A percentile compares a stretch with the other conserved stretches of the same genome.
Evolutionary conservation across 768 basidiomycete genomes (phyloP).

Genomic region (Chalciporus pseudorubinellus): DNA sequence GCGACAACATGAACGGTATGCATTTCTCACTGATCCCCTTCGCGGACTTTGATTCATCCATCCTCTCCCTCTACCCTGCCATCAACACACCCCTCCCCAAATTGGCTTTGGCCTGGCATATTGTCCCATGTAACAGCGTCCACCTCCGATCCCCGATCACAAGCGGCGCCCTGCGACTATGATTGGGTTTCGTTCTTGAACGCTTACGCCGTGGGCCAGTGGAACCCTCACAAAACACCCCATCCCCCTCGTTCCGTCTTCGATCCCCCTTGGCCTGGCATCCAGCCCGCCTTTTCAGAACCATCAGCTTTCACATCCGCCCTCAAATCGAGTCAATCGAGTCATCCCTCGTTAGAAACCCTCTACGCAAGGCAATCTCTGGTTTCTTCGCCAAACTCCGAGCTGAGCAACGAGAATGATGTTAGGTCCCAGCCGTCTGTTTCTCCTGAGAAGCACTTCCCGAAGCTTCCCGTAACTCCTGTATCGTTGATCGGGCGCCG

Average conservation of each 20-base stretch:
- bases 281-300: constrained; percentile 11
- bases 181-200: constrained; percentile 78
- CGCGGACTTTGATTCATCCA: constrained; percentile 3
- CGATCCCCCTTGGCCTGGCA: constrained; percentile 17
- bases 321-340: constrained; percentile 9
- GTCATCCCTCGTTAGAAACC: constrained; percentile 10
- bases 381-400: constrained; percentile 9
- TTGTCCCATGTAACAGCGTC: background rate
- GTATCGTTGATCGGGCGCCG: constrained; percentile 36
- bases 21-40: background rate
- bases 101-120: constrained; percentile 13
- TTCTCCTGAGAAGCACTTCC: constrained; percentile 26
- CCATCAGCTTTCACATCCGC: background rate
- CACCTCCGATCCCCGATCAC: constrained; percentile 17
- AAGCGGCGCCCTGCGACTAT: constrained; percentile 31
- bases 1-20: constrained; percentile 24
- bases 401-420: constrained; percentile 19
- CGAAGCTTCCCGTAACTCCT: constrained; percentile 25
- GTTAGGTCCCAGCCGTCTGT: constrained; percentile 15
- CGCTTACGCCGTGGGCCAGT: constrained; percentile 74
- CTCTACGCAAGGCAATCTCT: constrained; percentile 6
- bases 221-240: constrained; percentile 76
- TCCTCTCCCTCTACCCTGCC: constrained; percentile 20
- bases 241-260: constrained; percentile 46
- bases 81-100: constrained; percentile 2